Percentiles rank a stretch among this genome's conserved stretches.
Conservation (phyloP, 192 early-diverging fungal genomes). For the Lunasporangiospora selenospora region DNA sequence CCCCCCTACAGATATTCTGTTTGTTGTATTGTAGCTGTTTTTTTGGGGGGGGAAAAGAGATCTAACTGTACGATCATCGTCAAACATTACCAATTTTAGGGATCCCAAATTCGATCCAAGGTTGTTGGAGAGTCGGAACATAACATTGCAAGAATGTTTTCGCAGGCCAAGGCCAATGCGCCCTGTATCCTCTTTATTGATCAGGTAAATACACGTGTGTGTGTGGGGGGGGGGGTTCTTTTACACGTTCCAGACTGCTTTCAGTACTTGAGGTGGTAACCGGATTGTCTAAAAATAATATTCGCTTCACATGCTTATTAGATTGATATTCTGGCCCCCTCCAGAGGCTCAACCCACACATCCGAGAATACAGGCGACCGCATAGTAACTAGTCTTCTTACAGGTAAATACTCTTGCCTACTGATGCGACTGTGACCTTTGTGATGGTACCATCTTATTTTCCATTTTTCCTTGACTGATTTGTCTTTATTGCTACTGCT, state of each 20-base stretch:
- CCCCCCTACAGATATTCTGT: too few species aligned
- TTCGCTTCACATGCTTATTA: constrained; percentile 24
- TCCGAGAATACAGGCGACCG: constrained; percentile 86
- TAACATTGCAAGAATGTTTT: constrained; percentile 84
- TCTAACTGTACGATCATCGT: too few species aligned
- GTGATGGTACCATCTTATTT: neutral
- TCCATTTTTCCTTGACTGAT: too few species aligned
- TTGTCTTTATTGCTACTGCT: too few species aligned
- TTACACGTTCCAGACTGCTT: neutral
- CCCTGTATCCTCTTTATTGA: constrained; percentile 95
- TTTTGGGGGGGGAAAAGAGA: too few species aligned
- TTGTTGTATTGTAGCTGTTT: too few species aligned
- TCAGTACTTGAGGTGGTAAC: neutral
- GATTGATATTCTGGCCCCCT: constrained; percentile 84
- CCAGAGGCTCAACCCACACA: constrained; percentile 69
- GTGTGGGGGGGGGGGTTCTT: neutral
- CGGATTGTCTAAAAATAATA: neutral
- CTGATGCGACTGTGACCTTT: neutral
- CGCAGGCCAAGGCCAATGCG: constrained; percentile 78
- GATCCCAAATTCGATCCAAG: constrained; percentile 87
- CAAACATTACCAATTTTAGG: too few species aligned
- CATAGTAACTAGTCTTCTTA: constrained; percentile 87
- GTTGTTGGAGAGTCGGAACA: constrained; percentile 94
- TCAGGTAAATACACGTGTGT: constrained; percentile 60
- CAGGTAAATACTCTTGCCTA: constrained; percentile 50